Conservation (phyloP, 768 basidiomycete genomes). For the Tulasnella sp. region DNA sequence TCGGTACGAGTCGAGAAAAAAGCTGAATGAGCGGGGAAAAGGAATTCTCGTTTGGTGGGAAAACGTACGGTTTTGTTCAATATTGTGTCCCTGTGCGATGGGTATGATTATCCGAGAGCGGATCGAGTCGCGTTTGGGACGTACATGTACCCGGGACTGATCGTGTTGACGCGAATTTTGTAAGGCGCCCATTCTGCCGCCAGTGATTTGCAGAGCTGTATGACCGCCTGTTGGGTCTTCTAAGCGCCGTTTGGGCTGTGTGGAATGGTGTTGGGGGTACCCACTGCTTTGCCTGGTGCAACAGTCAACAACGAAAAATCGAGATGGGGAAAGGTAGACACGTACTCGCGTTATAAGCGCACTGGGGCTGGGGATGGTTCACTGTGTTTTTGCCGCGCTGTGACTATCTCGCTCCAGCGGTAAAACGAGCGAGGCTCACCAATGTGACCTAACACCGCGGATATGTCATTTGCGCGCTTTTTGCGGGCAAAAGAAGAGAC, state of each 20-base stretch:
- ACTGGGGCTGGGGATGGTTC: slow-evolving; percentile 16
- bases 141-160: slow-evolving; percentile 18
- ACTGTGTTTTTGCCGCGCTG: too few species aligned
- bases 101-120: too few species aligned
- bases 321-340: background rate
- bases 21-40: too few species aligned
- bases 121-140: too few species aligned
- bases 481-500: background rate
- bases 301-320: background rate
- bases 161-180: slow-evolving; percentile 16
- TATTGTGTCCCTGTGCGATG: too few species aligned
- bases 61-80: too few species aligned
- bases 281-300: slow-evolving; percentile 2
- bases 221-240: slow-evolving; percentile 12
- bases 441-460: too few species aligned
- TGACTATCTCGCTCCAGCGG: too few species aligned
- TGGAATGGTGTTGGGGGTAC: background rate
- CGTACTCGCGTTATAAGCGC: slow-evolving; percentile 18
- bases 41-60: too few species aligned
- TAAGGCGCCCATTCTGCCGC: slow-evolving; percentile 18
- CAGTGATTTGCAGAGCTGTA: slow-evolving; percentile 16
- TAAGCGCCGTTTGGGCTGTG: background rate
- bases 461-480: slow-evolving; percentile 11
- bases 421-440: too few species aligned
- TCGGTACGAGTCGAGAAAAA: too few species aligned